A percentile compares a stretch with the other conserved stretches of the same genome.
phyloP scores from a whole-genome alignment of 768 basidiomycete genomes.

The Lentinula sp. region DNA sequence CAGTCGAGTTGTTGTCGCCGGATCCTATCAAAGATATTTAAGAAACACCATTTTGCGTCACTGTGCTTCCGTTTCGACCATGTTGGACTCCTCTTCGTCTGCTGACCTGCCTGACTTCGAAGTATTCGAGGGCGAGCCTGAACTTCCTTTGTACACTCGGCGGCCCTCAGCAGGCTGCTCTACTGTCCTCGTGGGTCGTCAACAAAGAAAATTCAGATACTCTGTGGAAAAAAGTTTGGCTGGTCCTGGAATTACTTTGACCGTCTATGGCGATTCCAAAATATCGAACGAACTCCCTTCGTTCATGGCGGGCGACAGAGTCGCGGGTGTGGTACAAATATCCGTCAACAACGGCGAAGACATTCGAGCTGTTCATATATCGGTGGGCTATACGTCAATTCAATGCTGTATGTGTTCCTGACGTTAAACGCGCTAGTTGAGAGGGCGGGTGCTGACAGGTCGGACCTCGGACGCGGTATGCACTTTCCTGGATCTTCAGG shows the following conservation, averaged over 20 bases:
- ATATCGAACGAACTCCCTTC: slow-evolving; percentile 3
- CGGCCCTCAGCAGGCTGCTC: not conserved
- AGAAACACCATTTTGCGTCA: not conserved
- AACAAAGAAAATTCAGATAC: not conserved
- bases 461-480: slow-evolving; percentile 1
- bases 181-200: not conserved
- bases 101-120: not conserved
- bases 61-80: not conserved
- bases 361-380: not conserved
- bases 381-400: not conserved
- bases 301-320: slow-evolving; percentile 1
- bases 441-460: slow-evolving; percentile 2
- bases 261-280: slow-evolving; percentile 1
- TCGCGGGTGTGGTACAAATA: not conserved
- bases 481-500: slow-evolving; percentile 2
- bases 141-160: slow-evolving; percentile 1
- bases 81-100: not conserved
- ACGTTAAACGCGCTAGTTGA: not conserved
- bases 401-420: not conserved
- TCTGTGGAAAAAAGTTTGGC: not conserved
- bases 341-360: slow-evolving; percentile 5
- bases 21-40: not conserved
- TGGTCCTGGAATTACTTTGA: not conserved
- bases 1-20: not conserved
- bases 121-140: not conserved